phyloP scores from a whole-genome alignment of 2,329 filamentous ascomycete species.

The Fusarium sp. region DNA sequence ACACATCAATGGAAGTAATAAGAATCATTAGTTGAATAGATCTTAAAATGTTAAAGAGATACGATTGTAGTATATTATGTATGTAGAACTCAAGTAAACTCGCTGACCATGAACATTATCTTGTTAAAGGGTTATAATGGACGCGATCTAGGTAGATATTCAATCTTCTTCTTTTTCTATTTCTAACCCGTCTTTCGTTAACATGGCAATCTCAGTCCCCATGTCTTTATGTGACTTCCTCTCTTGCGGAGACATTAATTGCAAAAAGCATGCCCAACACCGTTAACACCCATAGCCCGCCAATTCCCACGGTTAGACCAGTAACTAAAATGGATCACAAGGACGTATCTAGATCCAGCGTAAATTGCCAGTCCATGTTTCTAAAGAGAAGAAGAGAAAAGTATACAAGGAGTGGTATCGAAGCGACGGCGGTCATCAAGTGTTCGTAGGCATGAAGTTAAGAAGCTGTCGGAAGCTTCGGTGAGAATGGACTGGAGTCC shows the following conservation, averaged over 20 bases:
- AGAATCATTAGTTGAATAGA: too few relatives aligned
- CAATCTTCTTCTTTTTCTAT: constrained; percentile 13
- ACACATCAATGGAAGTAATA: neutral
- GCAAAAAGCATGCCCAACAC: constrained; percentile 39
- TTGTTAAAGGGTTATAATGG: neutral
- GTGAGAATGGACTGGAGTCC: constrained; percentile 8
- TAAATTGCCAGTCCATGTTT: constrained; percentile 42
- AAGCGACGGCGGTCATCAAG: constrained; percentile 33
- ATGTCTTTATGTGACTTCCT: constrained; percentile 13
- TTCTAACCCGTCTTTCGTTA: constrained; percentile 11
- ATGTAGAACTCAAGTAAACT: neutral
- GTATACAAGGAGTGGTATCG: constrained; percentile 44
- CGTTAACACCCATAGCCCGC: constrained; percentile 36
- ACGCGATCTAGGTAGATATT: neutral
- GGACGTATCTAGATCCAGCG: constrained; percentile 38
- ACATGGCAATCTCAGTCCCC: constrained; percentile 4
- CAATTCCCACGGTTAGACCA: constrained; percentile 17
- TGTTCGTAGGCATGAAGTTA: constrained; percentile 32
- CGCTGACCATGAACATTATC: neutral
- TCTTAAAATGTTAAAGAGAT: neutral
- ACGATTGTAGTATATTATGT: neutral
- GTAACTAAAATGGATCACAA: constrained; percentile 29
- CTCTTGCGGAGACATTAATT: constrained; percentile 18
- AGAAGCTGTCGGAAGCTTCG: constrained; percentile 17
- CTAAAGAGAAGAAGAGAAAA: constrained; percentile 30